Base-by-base conservation (phyloP, 2,329 filamentous ascomycete species). In the Fusarium pseudocircinatum region DNA sequence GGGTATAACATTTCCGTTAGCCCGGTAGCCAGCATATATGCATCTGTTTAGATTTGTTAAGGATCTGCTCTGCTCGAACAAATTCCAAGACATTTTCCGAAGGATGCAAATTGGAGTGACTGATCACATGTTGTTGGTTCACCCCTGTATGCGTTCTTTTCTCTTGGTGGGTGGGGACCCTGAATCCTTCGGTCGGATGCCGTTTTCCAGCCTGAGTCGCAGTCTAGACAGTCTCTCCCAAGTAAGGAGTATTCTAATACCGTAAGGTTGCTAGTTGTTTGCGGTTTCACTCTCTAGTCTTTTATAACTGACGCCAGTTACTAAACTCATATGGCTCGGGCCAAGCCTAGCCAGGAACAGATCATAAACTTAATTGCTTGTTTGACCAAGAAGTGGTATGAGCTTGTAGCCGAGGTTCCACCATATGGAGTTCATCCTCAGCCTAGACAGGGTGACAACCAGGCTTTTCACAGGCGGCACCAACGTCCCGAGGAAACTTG, bases 51-150 rank as follows among this genome's bases (percentile, higher is more conserved):
- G 2, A 53, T 53, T 37, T 37, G 34, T 28, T n/a, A 28, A 53
- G 2, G 50, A 53, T 37, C 34, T 53, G 2, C 50, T 2, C 30
- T 37, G 7, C 10, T 7, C 10, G 50, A 37, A 7, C 14, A 8
- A 18, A 5, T 37, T 53, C 12, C 4, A 37, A 12, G 13, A 0
- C 0, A 4, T 15, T 26, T n/a, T 1, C 9, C 13, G 14, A 53
- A 36, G 20, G 49, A 26, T 37, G 14, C 34, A 53, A 53, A 37
- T 37, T 37, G 24, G 2, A 37, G 24, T 53, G 49, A 37, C 32
- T 28, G 49, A 37, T 39, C 24, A 39, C 34, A 53, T 53, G 34
- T 28, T 39, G 24, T 53, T 39, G 24, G 24, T n/a, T 26, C 10
- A 28, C 50, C 34, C 34, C 20, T 28, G 34, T 0, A 7, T 39